Evolutionary conservation across 75 land plant species (phyloP).

Genomic region (Pinus albicaulis): DNA sequence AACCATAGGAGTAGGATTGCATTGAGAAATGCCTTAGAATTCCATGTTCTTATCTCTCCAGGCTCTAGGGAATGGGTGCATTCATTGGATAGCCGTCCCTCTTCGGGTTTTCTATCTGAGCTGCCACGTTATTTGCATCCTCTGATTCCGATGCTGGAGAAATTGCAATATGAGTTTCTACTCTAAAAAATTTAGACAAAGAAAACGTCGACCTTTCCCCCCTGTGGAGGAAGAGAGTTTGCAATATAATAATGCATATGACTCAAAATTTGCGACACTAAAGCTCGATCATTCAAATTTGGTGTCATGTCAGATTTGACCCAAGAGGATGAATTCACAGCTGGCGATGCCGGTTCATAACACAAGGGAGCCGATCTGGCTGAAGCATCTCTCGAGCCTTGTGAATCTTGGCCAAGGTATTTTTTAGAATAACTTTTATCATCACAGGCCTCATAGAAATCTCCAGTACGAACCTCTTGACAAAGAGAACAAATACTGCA

Average conservation of each 20-base stretch:
- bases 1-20: neutral
- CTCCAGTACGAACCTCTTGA: constrained; percentile 86
- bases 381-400: neutral
- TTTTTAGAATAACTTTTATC: constrained; percentile 35
- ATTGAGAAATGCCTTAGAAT: neutral
- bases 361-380: neutral
- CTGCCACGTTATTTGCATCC: neutral
- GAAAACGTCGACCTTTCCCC: neutral
- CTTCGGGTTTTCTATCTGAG: neutral
- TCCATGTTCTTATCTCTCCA: neutral
- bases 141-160: neutral
- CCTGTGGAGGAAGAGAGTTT: constrained; percentile 1
- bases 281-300: neutral
- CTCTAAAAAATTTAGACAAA: neutral
- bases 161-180: neutral
- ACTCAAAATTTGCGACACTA: neutral
- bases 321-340: neutral
- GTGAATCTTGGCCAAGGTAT: neutral
- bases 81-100: neutral
- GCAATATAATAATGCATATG: neutral
- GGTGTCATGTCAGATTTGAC: neutral
- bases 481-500: constrained; percentile 88
- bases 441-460: constrained; percentile 58
- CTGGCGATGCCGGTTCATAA: constrained; percentile 1
- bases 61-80: constrained; percentile 1